Conservation (phyloP, 2,329 filamentous ascomycete genomes). For the Cercospora zeae-maydis region DNA sequence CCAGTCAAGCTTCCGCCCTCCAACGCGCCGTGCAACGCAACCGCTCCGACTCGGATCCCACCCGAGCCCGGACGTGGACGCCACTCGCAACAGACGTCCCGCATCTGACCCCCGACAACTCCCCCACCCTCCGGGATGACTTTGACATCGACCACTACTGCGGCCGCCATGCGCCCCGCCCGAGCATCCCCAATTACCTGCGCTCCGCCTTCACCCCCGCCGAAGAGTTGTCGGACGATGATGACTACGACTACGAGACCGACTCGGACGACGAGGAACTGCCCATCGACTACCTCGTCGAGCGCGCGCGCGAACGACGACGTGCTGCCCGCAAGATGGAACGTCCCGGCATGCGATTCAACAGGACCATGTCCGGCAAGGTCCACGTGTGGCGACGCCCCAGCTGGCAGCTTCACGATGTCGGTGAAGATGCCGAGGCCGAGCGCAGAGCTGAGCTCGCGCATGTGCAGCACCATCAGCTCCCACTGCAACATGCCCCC, state of each 20-base stretch:
- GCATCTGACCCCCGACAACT: slow-evolving; percentile 34
- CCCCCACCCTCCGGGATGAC: slow-evolving; percentile 31
- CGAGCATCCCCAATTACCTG: slow-evolving; percentile 26
- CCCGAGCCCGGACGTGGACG: slow-evolving; percentile 17
- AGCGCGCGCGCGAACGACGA: slow-evolving; percentile 23
- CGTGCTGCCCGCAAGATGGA: slow-evolving; percentile 22
- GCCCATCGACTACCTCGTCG: slow-evolving; percentile 28
- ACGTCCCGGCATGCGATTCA: slow-evolving; percentile 32
- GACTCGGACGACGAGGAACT: slow-evolving; percentile 27
- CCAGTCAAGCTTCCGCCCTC: slow-evolving; percentile 26
- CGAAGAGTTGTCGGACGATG: slow-evolving; percentile 20
- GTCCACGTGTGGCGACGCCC: slow-evolving; percentile 33
- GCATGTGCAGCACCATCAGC: slow-evolving; percentile 11
- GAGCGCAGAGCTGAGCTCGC: slow-evolving; percentile 27
- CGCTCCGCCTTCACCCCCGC: slow-evolving; percentile 19
- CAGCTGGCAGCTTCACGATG: slow-evolving; percentile 29
- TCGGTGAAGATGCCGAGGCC: slow-evolving; percentile 31
- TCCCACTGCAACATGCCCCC: slow-evolving; percentile 2
- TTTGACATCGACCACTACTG: slow-evolving; percentile 28
- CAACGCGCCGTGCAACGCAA: slow-evolving; percentile 29
- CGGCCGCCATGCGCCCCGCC: slow-evolving; percentile 8
- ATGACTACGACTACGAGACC: slow-evolving; percentile 23
- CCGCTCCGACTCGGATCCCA: slow-evolving; percentile 17
- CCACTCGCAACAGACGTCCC: slow-evolving; percentile 28
- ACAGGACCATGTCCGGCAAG: slow-evolving; percentile 33